Conservation (phyloP, 1,284 basidiomycete species). For the Apiotrichum montevideense region DNA sequence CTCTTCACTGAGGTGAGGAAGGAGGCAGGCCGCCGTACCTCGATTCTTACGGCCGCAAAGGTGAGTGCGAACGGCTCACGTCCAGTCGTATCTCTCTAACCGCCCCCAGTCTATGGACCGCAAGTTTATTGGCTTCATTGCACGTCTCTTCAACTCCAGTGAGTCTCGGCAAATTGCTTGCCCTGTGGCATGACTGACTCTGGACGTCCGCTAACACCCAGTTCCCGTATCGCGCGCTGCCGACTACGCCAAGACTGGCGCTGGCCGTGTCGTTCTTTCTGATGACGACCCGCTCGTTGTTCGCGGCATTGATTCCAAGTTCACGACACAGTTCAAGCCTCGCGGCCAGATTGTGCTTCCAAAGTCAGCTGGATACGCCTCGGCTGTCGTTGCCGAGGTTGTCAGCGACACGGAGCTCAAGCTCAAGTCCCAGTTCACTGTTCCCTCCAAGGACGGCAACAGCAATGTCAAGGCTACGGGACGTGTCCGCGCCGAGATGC, state of each 20-base stretch:
- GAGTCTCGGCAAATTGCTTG: constrained; percentile 39
- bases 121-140: constrained; percentile 66
- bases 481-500: constrained; percentile 59
- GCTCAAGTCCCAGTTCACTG: constrained; percentile 78
- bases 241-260: constrained; percentile 75
- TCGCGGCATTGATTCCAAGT: constrained; percentile 69
- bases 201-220: constrained; percentile 37
- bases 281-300: constrained; percentile 70
- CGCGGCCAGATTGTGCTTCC: constrained; percentile 85
- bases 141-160: constrained; percentile 86
- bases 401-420: constrained; percentile 76
- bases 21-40: constrained; percentile 75
- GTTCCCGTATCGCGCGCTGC: constrained; percentile 91
- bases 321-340: constrained; percentile 68
- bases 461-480: constrained; percentile 66
- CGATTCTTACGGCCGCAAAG: constrained; percentile 89
- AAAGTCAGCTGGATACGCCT: constrained; percentile 68
- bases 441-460: constrained; percentile 45
- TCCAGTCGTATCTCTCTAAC: background rate
- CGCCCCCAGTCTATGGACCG: constrained; percentile 38
- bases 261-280: constrained; percentile 67
- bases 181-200: no score
- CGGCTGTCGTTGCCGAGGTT: constrained; percentile 81
- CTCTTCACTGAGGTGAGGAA: constrained; percentile 80
- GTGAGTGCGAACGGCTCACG: constrained; percentile 25